Base-by-base conservation (phyloP, 257 asterid species). In the Thymus quinquecostatus region DNA sequence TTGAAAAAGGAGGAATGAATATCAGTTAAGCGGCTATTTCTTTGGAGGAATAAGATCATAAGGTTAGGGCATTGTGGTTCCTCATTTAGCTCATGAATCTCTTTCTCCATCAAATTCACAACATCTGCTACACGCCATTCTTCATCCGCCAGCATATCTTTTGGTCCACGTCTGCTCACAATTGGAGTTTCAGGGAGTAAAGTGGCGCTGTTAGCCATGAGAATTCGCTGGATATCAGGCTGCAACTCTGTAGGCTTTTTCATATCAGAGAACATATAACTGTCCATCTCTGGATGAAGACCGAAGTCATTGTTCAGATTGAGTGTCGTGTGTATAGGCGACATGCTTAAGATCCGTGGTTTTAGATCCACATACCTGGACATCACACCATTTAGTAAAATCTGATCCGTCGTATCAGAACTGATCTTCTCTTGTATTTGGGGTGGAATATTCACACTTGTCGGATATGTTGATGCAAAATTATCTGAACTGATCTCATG, bases 31-130 rank as follows among this genome's bases (percentile, higher is more conserved):
- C 72, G 56, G 10, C 29, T 30, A 62, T 68, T 80, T 64, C 84
- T 71, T 60, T 80, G 84, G 57, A 75, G 74, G 64, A 80, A 68
- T 69, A 80, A 47, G 38, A 80, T 64, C 27, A 67, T 47, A 0
- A 72, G 12, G 32, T 67, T 53, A 5, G 58, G 41, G 73, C 49
- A 67, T 2, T 49, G 49, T n/a, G 76, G 69, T 50, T 32, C 30
- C 48, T 44, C 60, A 1, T 2, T 2, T 57, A 66, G 67, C 10
- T 53, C 66, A 33, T 27, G 58, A 1, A 72, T 50, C 33, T 73
- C 59, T 27, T 12, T 33, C 50, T 63, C 76, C 1, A 21, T 49
- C 75, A 80, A 48, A 49, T 47, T 56, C 32, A 71, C 66, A 32
- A 72, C 64, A 44, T 14, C 10, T 21, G 69, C 68, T 12, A 27